Conservation (phyloP, 108 stramenopile genomes). For the Parietichytrium sp. region DNA sequence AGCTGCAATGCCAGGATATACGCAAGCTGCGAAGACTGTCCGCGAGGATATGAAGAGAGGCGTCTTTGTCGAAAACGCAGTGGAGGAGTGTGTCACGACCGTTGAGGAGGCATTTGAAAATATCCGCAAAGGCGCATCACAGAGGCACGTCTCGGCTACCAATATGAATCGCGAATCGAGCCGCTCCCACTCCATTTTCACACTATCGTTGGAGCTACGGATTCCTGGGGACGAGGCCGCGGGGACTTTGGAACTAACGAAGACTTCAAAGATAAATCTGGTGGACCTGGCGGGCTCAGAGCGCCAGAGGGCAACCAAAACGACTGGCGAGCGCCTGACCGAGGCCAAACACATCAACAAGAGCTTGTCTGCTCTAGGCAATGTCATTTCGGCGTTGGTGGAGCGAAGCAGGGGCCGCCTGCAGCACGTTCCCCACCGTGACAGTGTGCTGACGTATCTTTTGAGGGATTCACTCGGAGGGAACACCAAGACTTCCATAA, state of each 20-base stretch:
- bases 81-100: slow-evolving; percentile 70
- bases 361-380: slow-evolving; percentile 64
- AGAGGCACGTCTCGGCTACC: slow-evolving; percentile 70
- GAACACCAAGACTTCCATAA: slow-evolving; percentile 36
- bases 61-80: slow-evolving; percentile 49
- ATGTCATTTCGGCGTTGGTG: slow-evolving; percentile 71
- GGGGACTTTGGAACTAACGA: slow-evolving; percentile 55
- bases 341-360: slow-evolving; percentile 74
- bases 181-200: slow-evolving; percentile 79
- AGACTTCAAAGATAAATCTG: slow-evolving; percentile 61
- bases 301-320: slow-evolving; percentile 59
- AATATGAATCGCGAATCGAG: slow-evolving; percentile 76
- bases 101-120: slow-evolving; percentile 70
- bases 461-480: slow-evolving; percentile 36
- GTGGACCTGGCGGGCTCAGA: slow-evolving; percentile 88
- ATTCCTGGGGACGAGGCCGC: slow-evolving; percentile 51
- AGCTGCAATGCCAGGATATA: not conserved
- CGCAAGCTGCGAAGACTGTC: not conserved
- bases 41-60: slow-evolving; percentile 16
- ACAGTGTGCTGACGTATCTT: slow-evolving; percentile 39
- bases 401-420: slow-evolving; percentile 51
- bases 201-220: slow-evolving; percentile 67
- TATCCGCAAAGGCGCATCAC: slow-evolving; percentile 71
- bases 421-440: slow-evolving; percentile 44
- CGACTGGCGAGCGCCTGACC: slow-evolving; percentile 65